Conservation (phyloP, 176 grass and related monocot species). For the Triticum urartu region DNA sequence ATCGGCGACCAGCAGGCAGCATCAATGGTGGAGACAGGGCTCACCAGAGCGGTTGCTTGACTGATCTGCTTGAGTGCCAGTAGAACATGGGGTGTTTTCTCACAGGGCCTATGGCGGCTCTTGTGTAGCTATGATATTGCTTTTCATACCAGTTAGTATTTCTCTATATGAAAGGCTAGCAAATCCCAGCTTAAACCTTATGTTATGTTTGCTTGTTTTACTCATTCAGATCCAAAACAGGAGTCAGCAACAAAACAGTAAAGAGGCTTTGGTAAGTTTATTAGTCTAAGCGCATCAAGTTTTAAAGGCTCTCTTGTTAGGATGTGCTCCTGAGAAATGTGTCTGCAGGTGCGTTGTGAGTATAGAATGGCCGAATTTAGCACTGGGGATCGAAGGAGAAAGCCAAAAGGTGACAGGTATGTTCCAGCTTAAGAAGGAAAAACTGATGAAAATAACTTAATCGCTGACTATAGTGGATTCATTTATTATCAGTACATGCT, state of each 20-base stretch:
- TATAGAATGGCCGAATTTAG: constrained; percentile 99
- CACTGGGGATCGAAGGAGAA: constrained; percentile 90
- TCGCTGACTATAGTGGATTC: not conserved
- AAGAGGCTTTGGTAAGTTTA: constrained; percentile 68
- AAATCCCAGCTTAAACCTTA: not conserved
- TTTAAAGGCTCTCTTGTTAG: constrained; percentile 1
- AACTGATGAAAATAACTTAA: constrained; percentile 9
- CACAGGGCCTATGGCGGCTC: not conserved
- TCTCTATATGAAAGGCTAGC: not conserved
- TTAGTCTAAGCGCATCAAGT: not conserved
- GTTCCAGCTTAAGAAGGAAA: constrained; percentile 12
- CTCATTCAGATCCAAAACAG: constrained; percentile 76
- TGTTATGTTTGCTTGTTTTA: not conserved
- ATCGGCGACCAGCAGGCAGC: too few species aligned
- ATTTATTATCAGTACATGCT: not conserved
- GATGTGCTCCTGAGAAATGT: constrained; percentile 30
- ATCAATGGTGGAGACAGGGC: too few species aligned
- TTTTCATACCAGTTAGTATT: not conserved
- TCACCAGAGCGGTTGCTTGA: too few species aligned
- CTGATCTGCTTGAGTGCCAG: not conserved
- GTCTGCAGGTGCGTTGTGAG: constrained; percentile 84
- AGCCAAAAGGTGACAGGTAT: constrained; percentile 86
- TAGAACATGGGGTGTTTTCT: not conserved
- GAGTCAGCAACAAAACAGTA: constrained; percentile 62
- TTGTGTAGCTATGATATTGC: constrained; percentile 6